Base-by-base conservation (phyloP, 176 grass and related monocot species). In the Cocos nucifera region DNA sequence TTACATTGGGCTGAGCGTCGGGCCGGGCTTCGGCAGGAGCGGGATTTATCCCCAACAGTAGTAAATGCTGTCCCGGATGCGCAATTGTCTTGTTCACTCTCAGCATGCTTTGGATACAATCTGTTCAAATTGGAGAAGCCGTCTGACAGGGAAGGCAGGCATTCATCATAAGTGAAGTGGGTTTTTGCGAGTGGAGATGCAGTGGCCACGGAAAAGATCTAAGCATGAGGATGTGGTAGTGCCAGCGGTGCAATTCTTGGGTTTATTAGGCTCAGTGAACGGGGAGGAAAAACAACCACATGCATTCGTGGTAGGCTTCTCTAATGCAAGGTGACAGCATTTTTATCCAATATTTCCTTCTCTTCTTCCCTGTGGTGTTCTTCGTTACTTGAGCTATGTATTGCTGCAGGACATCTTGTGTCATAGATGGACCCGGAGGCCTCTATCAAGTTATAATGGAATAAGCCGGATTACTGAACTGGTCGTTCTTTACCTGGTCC, bases 111-210 rank as follows among this genome's bases (percentile, higher is more conserved):
- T 26, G 90, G 3, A 21, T 21, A 21, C 21, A 21, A 21, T 21
- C 21, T 21, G 21, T 21, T 21, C 21, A 21, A 21, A 21, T 21
- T 21, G 21, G 21, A 21, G 21, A 21, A 21, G 21, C 21, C 21
- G 21, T 21, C 21, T 1, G 21, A 21, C 21, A 21, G 23, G 23
- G 23, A 23, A 23, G 23, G 23, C 23, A 1, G 23, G 23, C 82
- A 95, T 71, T 95, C 90, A 53, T 95, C 82, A 71, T 89, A 89
- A 65, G 82, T 89, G 73, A 95, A 95, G 7, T 56, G 53, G 21
- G 58, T 73, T 5, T 73, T 81, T 1, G 86, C 63, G 52, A 86
- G 69, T 0, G 89, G 59, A 10, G 86, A 84, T 10, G 74, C 59
- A 16, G 86, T 88, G 0, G 83, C 76, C 57, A 35, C 74, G 28